A percentile compares a stretch with the other conserved stretches of the same genome.
Evolutionary conservation across 495 filamentous ascomycete genomes (phyloP).

Genomic region (Usnea hakonensis): DNA sequence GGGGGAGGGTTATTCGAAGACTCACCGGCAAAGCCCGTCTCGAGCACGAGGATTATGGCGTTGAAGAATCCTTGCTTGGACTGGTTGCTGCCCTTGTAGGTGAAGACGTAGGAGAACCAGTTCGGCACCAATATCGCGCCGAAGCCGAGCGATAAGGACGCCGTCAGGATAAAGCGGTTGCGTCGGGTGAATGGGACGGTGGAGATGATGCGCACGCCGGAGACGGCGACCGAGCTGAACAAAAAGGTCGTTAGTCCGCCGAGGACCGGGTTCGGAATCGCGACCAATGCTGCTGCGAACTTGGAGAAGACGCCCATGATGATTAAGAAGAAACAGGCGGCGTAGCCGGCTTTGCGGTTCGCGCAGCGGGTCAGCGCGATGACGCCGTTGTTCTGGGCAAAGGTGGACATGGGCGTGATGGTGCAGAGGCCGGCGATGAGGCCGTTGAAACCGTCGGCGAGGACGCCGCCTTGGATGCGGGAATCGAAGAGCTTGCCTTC

Average conservation of each 20-base stretch:
- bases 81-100: constrained; percentile 60
- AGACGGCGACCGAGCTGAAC: constrained; percentile 76
- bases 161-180: constrained; percentile 82
- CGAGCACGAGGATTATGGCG: constrained; percentile 72
- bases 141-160: constrained; percentile 66
- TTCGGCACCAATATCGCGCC: constrained; percentile 74
- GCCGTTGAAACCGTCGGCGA: constrained; percentile 79
- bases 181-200: constrained; percentile 73
- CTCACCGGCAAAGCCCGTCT: constrained; percentile 53
- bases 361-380: constrained; percentile 85
- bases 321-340: constrained; percentile 69
- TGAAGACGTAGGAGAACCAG: constrained; percentile 73
- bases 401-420: constrained; percentile 64
- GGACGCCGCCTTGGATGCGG: constrained; percentile 80
- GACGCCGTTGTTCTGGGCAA: constrained; percentile 88
- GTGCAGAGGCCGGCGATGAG: constrained; percentile 74
- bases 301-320: constrained; percentile 89
- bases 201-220: constrained; percentile 76
- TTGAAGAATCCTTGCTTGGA: constrained; percentile 71
- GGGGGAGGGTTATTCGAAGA: neutral
- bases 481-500: constrained; percentile 76
- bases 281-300: constrained; percentile 78
- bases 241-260: constrained; percentile 94
- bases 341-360: constrained; percentile 79
- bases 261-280: constrained; percentile 72